Evolutionary conservation across 257 asterid species (phyloP), one percentile per base, ranked within the genome.

Genomic region (Lycium ferocissimum): DNA sequence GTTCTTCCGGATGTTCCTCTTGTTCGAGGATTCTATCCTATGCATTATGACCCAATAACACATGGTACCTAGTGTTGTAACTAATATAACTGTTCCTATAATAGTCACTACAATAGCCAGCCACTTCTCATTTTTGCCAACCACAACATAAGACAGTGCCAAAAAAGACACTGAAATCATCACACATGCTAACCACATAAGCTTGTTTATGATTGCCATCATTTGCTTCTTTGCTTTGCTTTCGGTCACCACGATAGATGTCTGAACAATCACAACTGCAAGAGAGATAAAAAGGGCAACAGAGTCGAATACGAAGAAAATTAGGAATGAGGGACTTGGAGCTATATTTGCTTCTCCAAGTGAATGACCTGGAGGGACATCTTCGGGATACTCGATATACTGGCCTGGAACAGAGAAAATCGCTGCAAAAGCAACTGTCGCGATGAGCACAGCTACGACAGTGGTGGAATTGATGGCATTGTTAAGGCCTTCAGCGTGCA

Each of bases 141-240:
- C 91, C 2, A 91, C 93, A 5, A 91, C 85, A 67, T 89, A 91
- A 0, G 88, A 83, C 66, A 91, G 83, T 4, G 92, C 90, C 86
- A 91, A 75, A 84, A 89, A 91, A 5, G 93, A 89, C 26, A 91
- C 91, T 0, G 93, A 89, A 40, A 91, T 81, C 5, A 91, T 82
- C 61, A 91, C 90, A 59, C 93, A 89, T 1, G 93, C 93, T 69
- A 91, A 78, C 93, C 93, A 91, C 93, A 91, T 89, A 0, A 91
- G 88, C 87, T 91, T 91, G 90, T 91, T 91, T 47, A 91, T 91
- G 63, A 91, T 69, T 8, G 93, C 93, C 93, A 91, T 91, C 93
- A 91, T 89, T 80, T 88, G 89, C 84, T 91, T 91, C 91, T 91
- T 91, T 8, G 93, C 93, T 83, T 86, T 89, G 87, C 91, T 88